These are phyloP conservation scores for Plasmodium knowlesi DNA, from an alignment of 169 alveolate species.

Conservation along the genomic window DNA sequence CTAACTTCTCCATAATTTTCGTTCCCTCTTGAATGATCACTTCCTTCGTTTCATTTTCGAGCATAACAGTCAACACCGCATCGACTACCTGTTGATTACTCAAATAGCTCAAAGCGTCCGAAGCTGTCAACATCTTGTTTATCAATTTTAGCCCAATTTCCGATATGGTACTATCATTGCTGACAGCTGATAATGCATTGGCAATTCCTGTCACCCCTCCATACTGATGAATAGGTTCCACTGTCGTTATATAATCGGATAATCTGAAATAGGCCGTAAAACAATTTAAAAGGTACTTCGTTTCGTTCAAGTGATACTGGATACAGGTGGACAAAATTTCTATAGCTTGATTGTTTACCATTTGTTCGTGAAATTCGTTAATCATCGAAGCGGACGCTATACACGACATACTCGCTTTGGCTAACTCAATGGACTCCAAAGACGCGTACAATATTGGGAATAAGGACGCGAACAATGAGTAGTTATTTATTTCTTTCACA, in stretches of 20 bases:
- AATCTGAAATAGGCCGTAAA: constrained; percentile 87
- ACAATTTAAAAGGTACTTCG: constrained; percentile 86
- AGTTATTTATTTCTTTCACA: constrained; percentile 80
- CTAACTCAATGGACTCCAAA: constrained; percentile 85
- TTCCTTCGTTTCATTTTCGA: constrained; percentile 89
- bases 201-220: constrained; percentile 92
- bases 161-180: constrained; percentile 82
- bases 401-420: constrained; percentile 82
- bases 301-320: constrained; percentile 90
- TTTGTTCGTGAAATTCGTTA: constrained; percentile 88
- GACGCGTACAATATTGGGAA: constrained; percentile 88
- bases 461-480: constrained; percentile 85
- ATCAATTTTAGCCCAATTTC: constrained; percentile 88
- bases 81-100: constrained; percentile 87
- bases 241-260: constrained; percentile 86
- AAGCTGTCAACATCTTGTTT: constrained; percentile 85
- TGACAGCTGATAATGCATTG: constrained; percentile 84
- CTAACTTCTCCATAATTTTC: constrained; percentile 87
- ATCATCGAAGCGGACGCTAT: constrained; percentile 89
- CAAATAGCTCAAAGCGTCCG: constrained; percentile 87
- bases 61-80: constrained; percentile 89
- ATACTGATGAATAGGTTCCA: constrained; percentile 89
- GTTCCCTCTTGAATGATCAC: constrained; percentile 88
- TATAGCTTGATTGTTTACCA: constrained; percentile 88
- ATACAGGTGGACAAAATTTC: constrained; percentile 92